These are phyloP conservation scores for Yarrowia phangngaensis DNA, from an alignment of 805 yeast species.

Conservation along the genomic window DNA sequence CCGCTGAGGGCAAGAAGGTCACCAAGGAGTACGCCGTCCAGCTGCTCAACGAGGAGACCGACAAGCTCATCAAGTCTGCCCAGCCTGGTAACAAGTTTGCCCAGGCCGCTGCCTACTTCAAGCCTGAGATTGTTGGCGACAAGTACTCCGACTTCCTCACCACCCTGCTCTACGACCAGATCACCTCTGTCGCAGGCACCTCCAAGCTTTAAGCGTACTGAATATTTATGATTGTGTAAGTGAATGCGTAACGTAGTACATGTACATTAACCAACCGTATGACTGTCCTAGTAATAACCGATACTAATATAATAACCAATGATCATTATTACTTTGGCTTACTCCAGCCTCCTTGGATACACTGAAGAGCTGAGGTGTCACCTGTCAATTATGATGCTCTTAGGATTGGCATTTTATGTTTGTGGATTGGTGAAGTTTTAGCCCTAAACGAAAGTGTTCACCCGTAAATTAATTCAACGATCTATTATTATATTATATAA, in stretches of 20 bases:
- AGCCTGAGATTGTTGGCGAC: slow-evolving; percentile 62
- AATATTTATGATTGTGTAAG: slow-evolving; percentile 19
- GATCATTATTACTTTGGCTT: too few species aligned
- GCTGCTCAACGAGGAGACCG: slow-evolving; percentile 55
- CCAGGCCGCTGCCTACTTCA: slow-evolving; percentile 55
- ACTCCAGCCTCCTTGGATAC: too few species aligned
- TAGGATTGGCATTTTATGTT: too few species aligned
- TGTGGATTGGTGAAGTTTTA: too few species aligned
- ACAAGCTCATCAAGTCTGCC: slow-evolving; percentile 48
- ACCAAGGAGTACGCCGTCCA: slow-evolving; percentile 50
- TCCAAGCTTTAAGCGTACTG: slow-evolving; percentile 26
- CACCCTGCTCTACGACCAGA: slow-evolving; percentile 49
- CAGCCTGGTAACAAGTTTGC: slow-evolving; percentile 50
- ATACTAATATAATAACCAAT: too few species aligned
- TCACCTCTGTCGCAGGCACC: slow-evolving; percentile 17
- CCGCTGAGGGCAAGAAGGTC: slow-evolving; percentile 53
- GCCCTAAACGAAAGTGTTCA: too few species aligned
- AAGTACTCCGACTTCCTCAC: slow-evolving; percentile 64
- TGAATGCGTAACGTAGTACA: background rate
- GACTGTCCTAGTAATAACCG: too few species aligned
- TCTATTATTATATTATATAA: too few species aligned
- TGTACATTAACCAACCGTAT: too few species aligned
- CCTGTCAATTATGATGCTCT: too few species aligned
- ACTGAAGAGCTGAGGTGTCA: too few species aligned
- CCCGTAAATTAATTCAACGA: too few species aligned